Conservation (phyloP, 345 rosid species). For the Nasturtium officinale region DNA sequence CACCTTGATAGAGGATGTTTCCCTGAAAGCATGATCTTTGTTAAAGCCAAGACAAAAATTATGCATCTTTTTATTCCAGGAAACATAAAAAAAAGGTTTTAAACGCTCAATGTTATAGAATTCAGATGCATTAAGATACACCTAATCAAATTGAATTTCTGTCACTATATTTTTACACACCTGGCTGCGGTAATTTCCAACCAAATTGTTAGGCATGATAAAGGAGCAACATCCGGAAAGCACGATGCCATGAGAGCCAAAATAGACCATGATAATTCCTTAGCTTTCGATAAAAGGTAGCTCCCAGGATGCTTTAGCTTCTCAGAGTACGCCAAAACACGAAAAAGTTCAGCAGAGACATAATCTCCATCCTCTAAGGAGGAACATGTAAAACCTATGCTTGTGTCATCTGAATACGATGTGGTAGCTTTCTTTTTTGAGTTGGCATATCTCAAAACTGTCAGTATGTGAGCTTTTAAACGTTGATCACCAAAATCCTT, state of each 20-base stretch:
- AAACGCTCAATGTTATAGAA: conserved; percentile 10
- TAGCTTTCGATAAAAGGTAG: conserved; percentile 81
- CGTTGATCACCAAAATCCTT: conserved; percentile 90
- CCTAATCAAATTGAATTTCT: conserved; percentile 17
- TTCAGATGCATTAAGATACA: conserved; percentile 14
- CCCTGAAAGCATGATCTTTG: conserved; percentile 58
- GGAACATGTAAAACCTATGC: conserved; percentile 49
- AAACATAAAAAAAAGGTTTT: neutral
- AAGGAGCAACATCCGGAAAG: conserved; percentile 81
- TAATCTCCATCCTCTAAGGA: conserved; percentile 59
- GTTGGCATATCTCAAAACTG: conserved; percentile 81
- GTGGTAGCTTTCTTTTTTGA: conserved; percentile 66
- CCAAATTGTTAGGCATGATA: conserved; percentile 90
- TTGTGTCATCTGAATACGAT: conserved; percentile 51
- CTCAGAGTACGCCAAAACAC: conserved; percentile 88
- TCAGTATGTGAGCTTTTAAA: conserved; percentile 79
- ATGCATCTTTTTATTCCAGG: conserved; percentile 23
- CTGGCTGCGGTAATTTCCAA: conserved; percentile 99
- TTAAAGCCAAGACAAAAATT: conserved; percentile 36
- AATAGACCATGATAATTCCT: conserved; percentile 93
- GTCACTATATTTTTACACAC: conserved; percentile 43
- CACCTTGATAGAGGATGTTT: conserved; percentile 94
- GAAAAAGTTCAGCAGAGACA: conserved; percentile 78
- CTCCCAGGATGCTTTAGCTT: conserved; percentile 80
- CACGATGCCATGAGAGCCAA: conserved; percentile 97